Conservation (phyloP, 78 protist species). For the Planoprotostelium fungivorum region DNA sequence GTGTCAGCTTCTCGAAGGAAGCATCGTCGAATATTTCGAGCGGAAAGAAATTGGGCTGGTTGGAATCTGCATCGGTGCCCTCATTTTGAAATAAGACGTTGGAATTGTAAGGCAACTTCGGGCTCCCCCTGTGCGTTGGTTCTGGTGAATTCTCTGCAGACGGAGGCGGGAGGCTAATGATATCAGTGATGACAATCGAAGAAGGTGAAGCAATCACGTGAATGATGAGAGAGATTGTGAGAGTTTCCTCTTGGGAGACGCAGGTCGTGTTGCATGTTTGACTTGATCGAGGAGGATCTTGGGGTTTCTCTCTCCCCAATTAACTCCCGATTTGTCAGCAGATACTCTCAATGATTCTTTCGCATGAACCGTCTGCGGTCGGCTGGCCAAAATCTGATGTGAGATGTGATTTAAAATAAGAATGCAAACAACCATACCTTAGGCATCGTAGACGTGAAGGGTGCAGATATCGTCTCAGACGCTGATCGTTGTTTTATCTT, state of each 20-base stretch:
- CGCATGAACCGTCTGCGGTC: neutral
- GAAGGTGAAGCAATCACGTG: neutral
- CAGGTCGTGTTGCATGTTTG: neutral
- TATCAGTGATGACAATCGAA: neutral
- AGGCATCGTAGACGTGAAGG: neutral
- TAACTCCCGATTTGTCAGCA: neutral
- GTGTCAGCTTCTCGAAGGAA: constrained; percentile 3
- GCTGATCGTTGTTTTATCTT: neutral
- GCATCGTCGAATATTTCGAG: constrained; percentile 10
- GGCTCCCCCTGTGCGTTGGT: neutral
- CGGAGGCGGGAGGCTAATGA: neutral
- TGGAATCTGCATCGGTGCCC: neutral
- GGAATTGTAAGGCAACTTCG: neutral
- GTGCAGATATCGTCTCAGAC: neutral
- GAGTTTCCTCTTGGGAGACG: neutral
- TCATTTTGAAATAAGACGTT: neutral
- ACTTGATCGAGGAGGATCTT: neutral
- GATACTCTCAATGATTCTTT: neutral
- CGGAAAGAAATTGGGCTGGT: constrained; percentile 9
- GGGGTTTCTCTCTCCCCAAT: neutral
- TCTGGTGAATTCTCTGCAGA: neutral
- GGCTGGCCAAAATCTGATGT: neutral
- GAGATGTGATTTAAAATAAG: neutral
- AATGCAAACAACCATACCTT: neutral
- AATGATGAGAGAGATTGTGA: neutral